Conservation (phyloP, 2,329 filamentous ascomycete species). For the Talaromyces amestolkiae region DNA sequence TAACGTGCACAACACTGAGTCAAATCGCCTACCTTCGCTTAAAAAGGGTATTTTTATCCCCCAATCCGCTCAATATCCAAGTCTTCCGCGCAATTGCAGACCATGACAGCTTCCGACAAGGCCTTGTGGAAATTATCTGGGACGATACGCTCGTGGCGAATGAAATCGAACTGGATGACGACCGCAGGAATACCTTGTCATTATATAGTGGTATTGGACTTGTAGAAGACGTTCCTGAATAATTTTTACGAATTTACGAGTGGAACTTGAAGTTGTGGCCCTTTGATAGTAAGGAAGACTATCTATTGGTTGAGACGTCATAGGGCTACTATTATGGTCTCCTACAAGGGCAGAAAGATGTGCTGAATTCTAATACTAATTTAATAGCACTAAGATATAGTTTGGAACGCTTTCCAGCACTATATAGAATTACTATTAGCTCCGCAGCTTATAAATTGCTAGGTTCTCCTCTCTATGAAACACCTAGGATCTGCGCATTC, state of each 20-base stretch:
- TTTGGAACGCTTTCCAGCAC: conserved; percentile 34
- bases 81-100: conserved; percentile 39
- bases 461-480: background rate
- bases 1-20: conserved; percentile 23
- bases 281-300: too few species aligned
- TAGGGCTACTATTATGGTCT: conserved; percentile 34
- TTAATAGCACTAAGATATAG: conserved; percentile 34
- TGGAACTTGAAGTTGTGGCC: background rate
- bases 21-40: conserved; percentile 26
- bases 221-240: background rate
- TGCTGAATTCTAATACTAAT: conserved; percentile 30
- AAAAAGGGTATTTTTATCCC: conserved; percentile 42
- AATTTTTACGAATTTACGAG: background rate
- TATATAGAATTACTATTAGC: conserved; percentile 41
- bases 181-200: too few species aligned
- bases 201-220: too few species aligned
- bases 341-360: conserved; percentile 31
- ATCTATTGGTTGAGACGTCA: background rate
- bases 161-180: background rate
- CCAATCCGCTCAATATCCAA: conserved; percentile 40
- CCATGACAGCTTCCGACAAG: conserved; percentile 32
- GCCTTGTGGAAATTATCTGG: conserved; percentile 41
- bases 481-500: conserved; percentile 22
- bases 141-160: background rate
- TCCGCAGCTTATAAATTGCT: conserved; percentile 35